Conservation (phyloP, 2,329 filamentous ascomycete species). For the Pezicula radicicola region DNA sequence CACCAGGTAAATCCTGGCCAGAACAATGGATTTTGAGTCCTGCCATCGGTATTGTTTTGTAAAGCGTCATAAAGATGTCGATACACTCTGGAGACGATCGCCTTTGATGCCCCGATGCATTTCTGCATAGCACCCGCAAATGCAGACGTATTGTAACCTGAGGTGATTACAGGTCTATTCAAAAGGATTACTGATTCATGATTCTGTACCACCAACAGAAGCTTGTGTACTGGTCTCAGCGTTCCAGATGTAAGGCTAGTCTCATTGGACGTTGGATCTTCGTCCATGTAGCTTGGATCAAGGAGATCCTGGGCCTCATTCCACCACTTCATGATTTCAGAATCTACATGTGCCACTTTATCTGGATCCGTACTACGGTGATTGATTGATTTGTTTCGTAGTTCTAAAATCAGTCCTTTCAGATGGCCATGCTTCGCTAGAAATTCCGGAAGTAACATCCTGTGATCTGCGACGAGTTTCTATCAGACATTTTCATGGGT, state of each 20-base stretch:
- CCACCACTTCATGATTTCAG: conserved; percentile 43
- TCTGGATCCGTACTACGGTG: conserved; percentile 34
- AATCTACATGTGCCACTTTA: conserved; percentile 35
- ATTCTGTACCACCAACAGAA: conserved; percentile 35
- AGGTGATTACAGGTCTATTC: conserved; percentile 40
- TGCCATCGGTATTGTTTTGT: conserved; percentile 2
- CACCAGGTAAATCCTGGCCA: conserved; percentile 47
- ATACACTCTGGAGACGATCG: conserved; percentile 34
- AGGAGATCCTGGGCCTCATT: conserved; percentile 43
- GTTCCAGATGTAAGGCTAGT: conserved; percentile 6
- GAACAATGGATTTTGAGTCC: conserved; percentile 25
- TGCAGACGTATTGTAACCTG: conserved; percentile 33
- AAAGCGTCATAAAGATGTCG: conserved; percentile 11
- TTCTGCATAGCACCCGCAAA: conserved; percentile 41
- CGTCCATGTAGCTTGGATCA: conserved; percentile 25
- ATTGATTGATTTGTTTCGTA: conserved; percentile 42
- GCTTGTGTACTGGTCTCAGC: conserved; percentile 29
- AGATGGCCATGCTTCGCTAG: conserved; percentile 40
- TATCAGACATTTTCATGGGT: not conserved
- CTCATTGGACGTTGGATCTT: not conserved
- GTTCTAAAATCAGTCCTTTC: conserved; percentile 42
- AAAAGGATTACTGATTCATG: conserved; percentile 44
- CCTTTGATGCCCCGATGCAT: conserved; percentile 41
- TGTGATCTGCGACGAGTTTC: too few relatives aligned
- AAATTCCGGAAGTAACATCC: conserved; percentile 27